Conservation (phyloP, 2,329 filamentous ascomycete genomes). For the Diaporthe sp. region DNA sequence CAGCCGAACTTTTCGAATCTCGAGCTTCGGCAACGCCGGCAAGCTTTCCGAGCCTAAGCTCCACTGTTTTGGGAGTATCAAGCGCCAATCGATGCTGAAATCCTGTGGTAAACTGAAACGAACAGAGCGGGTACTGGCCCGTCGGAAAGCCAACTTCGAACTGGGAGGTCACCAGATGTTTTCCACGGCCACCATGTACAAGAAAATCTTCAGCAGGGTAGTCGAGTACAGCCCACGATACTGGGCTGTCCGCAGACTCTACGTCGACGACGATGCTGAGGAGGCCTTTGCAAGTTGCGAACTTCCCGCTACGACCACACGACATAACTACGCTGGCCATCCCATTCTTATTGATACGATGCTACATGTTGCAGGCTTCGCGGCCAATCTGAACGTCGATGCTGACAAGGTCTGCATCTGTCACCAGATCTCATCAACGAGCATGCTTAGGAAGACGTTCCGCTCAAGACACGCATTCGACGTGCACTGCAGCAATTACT, state of each 20-base stretch:
- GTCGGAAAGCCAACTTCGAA: background rate
- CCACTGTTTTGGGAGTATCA: background rate
- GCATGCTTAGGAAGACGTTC: background rate
- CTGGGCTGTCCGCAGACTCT: background rate
- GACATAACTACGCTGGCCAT: background rate
- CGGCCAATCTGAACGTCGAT: background rate
- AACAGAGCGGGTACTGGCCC: background rate
- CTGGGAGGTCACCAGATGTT: background rate
- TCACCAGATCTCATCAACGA: background rate
- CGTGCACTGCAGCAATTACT: constrained; percentile 1
- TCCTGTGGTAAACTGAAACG: background rate
- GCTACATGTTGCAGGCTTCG: background rate
- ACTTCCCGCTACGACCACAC: background rate
- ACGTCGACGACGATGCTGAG: background rate
- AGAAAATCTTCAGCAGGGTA: background rate
- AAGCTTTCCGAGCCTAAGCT: background rate
- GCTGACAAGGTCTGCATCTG: background rate
- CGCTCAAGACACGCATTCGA: background rate
- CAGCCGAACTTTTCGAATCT: background rate
- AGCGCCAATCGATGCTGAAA: background rate
- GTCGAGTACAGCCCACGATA: background rate
- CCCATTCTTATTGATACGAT: background rate
- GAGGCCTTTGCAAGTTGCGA: background rate
- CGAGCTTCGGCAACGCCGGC: background rate
- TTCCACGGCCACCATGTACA: background rate